phyloP scores from a whole-genome alignment of 2,329 filamentous ascomycete genomes.

The Fusarium mexicanum region DNA sequence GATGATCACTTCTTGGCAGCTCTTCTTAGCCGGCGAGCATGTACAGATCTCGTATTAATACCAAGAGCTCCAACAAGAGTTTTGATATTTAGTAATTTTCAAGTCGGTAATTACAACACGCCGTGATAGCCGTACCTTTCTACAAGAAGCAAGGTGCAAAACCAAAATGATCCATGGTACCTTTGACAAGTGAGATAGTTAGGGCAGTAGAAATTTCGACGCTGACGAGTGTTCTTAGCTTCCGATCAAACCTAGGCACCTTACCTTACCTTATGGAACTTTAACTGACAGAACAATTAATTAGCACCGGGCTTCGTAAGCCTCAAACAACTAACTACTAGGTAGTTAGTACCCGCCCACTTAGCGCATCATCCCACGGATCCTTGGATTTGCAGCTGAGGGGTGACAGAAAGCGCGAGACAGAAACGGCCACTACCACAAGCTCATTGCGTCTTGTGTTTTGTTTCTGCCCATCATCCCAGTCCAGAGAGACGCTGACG shows the following conservation, averaged over 20 bases:
- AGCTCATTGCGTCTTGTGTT: not conserved
- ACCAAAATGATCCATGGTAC: not conserved
- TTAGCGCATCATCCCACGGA: not conserved
- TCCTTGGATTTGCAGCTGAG: not conserved
- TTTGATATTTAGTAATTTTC: not conserved
- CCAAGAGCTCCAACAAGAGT: not conserved
- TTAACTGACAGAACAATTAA: not conserved
- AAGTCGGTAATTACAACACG: not conserved
- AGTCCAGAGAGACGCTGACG: constrained; percentile 19
- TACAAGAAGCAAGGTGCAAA: not conserved
- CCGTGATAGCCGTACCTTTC: not conserved
- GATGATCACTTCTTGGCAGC: constrained; percentile 34
- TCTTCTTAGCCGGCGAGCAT: constrained; percentile 8
- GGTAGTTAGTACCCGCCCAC: not conserved
- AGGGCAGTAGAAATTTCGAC: not conserved
- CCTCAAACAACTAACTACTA: not conserved
- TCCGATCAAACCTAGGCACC: not conserved
- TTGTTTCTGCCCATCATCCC: constrained; percentile 1
- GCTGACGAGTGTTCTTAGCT: not conserved
- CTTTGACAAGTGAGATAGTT: not conserved
- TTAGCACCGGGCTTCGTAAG: constrained; percentile 20
- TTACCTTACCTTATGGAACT: not conserved
- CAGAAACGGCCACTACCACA: constrained; percentile 1
- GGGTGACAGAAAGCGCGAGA: constrained; percentile 18
- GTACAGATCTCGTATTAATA: constrained; percentile 14